phyloP scores from a whole-genome alignment of 2,329 filamentous ascomycete genomes.

The Helotiales sp. region DNA sequence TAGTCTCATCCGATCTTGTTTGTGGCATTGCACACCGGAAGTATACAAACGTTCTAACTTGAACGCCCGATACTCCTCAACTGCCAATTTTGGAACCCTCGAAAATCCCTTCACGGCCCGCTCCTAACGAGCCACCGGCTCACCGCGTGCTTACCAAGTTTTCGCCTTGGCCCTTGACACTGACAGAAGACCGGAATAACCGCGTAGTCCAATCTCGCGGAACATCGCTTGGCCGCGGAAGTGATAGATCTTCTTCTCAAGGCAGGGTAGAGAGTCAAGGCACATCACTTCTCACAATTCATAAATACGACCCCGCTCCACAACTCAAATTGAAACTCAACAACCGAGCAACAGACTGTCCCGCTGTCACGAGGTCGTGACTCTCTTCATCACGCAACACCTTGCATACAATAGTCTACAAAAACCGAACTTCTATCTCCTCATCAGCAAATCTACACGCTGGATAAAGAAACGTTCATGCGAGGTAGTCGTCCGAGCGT shows the following conservation, averaged over 20 bases:
- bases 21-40: conserved; percentile 1
- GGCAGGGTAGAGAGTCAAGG: too few species aligned
- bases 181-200: too few species aligned
- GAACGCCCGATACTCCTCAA: not conserved
- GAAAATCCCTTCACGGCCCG: not conserved
- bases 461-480: conserved; percentile 9
- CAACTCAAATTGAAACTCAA: not conserved
- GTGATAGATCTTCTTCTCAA: too few species aligned
- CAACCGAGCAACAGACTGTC: not conserved
- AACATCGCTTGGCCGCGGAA: too few species aligned
- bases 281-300: too few species aligned
- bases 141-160: not conserved
- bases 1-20: not conserved
- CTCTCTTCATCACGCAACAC: not conserved
- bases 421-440: not conserved
- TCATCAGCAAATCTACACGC: conserved; percentile 3
- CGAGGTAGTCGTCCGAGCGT: conserved; percentile 7
- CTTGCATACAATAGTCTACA: conserved; percentile 4
- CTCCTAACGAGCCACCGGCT: not conserved
- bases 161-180: not conserved
- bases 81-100: not conserved
- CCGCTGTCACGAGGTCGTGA: conserved; percentile 7
- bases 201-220: not conserved
- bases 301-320: conserved; percentile 2
- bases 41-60: not conserved